Conservation (phyloP, 192 early-diverging fungal genomes). For the Geranomyces variabilis region DNA sequence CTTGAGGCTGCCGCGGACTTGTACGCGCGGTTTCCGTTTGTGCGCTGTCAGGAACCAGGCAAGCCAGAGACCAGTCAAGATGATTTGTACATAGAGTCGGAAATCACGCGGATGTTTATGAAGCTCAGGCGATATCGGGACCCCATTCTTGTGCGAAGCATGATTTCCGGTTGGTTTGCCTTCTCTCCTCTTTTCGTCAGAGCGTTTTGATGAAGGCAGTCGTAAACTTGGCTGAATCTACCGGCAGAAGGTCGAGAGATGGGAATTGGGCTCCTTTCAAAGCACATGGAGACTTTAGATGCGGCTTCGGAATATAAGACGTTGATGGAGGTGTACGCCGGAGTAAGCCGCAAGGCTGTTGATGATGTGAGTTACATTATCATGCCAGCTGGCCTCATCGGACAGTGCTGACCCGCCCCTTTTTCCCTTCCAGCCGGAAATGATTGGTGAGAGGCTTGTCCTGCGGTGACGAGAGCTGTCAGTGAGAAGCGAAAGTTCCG, state of each 20-base stretch:
- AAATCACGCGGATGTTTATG: constrained; percentile 50
- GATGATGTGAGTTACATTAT: constrained; percentile 32
- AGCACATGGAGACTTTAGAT: constrained; percentile 54
- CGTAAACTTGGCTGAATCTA: not conserved
- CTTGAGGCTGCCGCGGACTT: constrained; percentile 38
- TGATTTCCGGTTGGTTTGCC: constrained; percentile 15
- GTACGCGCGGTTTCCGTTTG: constrained; percentile 46
- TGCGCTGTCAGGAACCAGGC: not conserved
- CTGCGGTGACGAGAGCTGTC: no score
- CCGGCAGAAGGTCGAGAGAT: constrained; percentile 36
- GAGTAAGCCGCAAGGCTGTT: constrained; percentile 45
- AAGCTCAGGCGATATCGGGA: constrained; percentile 55
- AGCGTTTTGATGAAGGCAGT: no score
- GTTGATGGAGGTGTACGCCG: constrained; percentile 54
- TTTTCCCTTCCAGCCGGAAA: constrained; percentile 43
- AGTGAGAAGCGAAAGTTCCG: no score
- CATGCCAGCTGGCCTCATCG: not conserved
- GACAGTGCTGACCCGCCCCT: not conserved
- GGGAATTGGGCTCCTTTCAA: constrained; percentile 44
- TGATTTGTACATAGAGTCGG: constrained; percentile 49
- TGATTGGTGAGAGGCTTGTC: no score
- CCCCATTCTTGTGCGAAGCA: constrained; percentile 32
- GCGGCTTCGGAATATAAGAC: constrained; percentile 43
- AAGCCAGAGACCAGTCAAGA: constrained; percentile 36
- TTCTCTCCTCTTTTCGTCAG: no score